Evolutionary conservation across 116 monocot genomes (phyloP).

Genomic region (Cymodocea nodosa): DNA sequence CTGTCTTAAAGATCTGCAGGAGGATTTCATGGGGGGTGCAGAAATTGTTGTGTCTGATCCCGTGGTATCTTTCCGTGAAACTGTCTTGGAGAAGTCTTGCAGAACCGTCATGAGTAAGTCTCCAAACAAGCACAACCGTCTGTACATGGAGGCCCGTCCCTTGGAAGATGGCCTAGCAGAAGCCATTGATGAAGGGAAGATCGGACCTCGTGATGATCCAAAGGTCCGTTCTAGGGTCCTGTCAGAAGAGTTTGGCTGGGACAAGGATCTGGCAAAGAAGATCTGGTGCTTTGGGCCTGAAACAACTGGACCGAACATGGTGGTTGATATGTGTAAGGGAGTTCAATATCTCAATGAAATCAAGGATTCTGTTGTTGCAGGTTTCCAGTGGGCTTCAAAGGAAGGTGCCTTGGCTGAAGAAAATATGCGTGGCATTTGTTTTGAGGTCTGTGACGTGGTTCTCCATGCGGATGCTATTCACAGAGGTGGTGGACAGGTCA

Average conservation of each 20-base stretch:
- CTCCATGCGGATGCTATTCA: constrained; percentile 37
- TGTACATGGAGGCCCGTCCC: constrained; percentile 28
- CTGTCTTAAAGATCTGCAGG: constrained; percentile 22
- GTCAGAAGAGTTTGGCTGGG: constrained; percentile 25
- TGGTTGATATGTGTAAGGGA: constrained; percentile 36
- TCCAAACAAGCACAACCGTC: constrained; percentile 29
- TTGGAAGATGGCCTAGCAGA: constrained; percentile 22
- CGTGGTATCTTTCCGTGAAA: constrained; percentile 26
- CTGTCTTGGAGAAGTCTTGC: constrained; percentile 21
- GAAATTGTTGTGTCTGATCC: constrained; percentile 20
- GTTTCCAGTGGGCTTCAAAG: constrained; percentile 46
- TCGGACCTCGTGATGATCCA: constrained; percentile 23
- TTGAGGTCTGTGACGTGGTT: constrained; percentile 33
- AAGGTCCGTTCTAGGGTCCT: constrained; percentile 19
- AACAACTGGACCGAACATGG: constrained; percentile 30
- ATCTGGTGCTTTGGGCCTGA: constrained; percentile 33
- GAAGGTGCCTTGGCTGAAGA: constrained; percentile 32
- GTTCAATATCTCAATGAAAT: constrained; percentile 35
- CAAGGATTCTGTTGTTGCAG: constrained; percentile 32
- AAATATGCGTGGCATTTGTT: constrained; percentile 36
- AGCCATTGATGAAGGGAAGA: constrained; percentile 24
- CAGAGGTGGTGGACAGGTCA: constrained; percentile 34
- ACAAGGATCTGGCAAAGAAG: constrained; percentile 33
- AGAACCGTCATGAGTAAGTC: constrained; percentile 28
- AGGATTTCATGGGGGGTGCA: constrained; percentile 31